Conservation (phyloP, 345 rosid genomes). For the Eucalyptus paniculata region DNA sequence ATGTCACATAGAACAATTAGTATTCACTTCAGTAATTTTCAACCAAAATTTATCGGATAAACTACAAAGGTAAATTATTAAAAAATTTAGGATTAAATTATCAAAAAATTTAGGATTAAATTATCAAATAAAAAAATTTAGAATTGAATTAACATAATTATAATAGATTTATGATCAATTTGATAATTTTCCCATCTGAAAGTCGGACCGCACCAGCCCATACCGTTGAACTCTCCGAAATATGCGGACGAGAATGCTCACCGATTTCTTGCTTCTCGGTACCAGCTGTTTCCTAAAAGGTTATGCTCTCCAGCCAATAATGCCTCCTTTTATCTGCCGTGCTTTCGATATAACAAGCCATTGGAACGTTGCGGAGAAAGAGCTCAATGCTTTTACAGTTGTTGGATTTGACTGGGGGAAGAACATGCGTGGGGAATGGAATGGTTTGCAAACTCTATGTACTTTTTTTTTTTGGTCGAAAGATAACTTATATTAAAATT, state of each 20-base stretch:
- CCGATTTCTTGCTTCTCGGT: background rate
- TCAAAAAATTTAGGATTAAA: fast-evolving
- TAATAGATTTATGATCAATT: no score
- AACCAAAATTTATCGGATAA: no score
- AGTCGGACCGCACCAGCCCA: background rate
- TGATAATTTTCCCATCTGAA: no score
- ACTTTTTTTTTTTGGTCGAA: no score
- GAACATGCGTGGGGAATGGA: background rate
- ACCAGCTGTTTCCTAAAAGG: background rate
- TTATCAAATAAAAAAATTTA: no score
- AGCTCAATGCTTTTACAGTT: background rate
- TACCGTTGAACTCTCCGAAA: background rate
- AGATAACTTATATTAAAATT: no score
- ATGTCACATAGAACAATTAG: fast-evolving
- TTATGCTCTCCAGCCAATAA: background rate
- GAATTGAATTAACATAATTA: no score
- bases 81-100: fast-evolving
- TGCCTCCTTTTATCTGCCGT: background rate
- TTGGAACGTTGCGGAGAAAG: background rate
- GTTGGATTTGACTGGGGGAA: background rate
- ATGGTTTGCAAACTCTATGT: background rate
- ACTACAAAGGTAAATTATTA: no score
- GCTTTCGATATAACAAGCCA: background rate
- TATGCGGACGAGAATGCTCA: background rate
- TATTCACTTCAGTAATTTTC: no score